Conservation (phyloP, 2,329 filamentous ascomycete species). For the Mariannaea elegans region DNA sequence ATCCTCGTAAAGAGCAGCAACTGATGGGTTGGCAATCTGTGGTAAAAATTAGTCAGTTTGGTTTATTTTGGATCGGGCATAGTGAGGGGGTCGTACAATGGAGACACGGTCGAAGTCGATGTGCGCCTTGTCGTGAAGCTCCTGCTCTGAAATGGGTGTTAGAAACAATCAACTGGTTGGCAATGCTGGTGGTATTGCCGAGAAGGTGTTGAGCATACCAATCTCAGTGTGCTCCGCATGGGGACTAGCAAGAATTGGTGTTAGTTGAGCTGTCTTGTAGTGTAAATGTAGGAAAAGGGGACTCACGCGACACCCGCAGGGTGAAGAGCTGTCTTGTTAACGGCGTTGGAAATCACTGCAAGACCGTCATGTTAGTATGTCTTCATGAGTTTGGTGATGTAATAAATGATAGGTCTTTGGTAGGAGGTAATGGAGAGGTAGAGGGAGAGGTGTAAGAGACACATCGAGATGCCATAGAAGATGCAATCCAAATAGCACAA, state of each 20-base stretch:
- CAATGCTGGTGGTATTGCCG: background rate
- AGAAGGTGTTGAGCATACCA: slow-evolving; percentile 53
- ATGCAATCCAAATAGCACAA: slow-evolving; percentile 9
- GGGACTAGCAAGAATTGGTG: slow-evolving; percentile 64
- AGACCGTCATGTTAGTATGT: slow-evolving; percentile 27
- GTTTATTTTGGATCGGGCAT: background rate
- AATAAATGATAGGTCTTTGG: background rate
- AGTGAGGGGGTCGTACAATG: slow-evolving; percentile 73
- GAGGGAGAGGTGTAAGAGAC: slow-evolving; percentile 4
- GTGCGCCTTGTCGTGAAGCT: slow-evolving; percentile 96
- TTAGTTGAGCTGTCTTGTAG: slow-evolving; percentile 36
- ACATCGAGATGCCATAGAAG: slow-evolving; percentile 17
- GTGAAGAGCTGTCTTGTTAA: slow-evolving; percentile 95
- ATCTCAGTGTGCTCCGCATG: slow-evolving; percentile 92
- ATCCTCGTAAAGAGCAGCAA: slow-evolving; percentile 98
- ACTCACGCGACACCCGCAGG: slow-evolving; percentile 89
- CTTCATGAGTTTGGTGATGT: slow-evolving; percentile 30
- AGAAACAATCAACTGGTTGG: slow-evolving; percentile 20
- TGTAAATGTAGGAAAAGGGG: slow-evolving; percentile 15
- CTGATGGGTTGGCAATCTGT: slow-evolving; percentile 88
- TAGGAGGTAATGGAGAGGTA: background rate
- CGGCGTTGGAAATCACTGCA: slow-evolving; percentile 64
- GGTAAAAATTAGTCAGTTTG: slow-evolving; percentile 21
- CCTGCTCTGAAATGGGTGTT: slow-evolving; percentile 69
- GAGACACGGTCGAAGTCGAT: slow-evolving; percentile 99